Conservation (phyloP, 148 eudicot species). For the Cornus kousa region DNA sequence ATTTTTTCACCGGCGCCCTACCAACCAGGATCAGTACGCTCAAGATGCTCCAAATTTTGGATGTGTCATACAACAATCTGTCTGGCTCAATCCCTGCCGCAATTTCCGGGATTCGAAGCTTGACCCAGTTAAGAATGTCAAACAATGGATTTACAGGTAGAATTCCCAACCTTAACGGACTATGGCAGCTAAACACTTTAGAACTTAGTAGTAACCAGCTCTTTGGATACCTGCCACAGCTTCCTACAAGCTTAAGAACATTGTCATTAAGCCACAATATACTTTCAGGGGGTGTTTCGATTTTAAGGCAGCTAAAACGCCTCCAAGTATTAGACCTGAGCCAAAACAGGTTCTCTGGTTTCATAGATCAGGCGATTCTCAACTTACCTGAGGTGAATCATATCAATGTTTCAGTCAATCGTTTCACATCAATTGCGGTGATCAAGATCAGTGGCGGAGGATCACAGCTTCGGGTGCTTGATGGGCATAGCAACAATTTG, state of each 20-base stretch:
- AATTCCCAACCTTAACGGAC: slow-evolving; percentile 48
- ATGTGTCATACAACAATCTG: slow-evolving; percentile 50
- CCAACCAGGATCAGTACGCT: slow-evolving; percentile 35
- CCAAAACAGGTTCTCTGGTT: slow-evolving; percentile 56
- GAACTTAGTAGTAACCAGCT: slow-evolving; percentile 59
- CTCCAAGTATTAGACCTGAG: slow-evolving; percentile 48
- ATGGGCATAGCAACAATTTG: slow-evolving; percentile 50
- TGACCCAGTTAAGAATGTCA: slow-evolving; percentile 38
- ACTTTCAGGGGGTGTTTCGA: slow-evolving; percentile 53
- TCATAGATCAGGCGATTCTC: slow-evolving; percentile 37
- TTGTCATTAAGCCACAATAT: slow-evolving; percentile 43
- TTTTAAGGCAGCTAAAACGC: slow-evolving; percentile 30
- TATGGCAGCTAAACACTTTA: slow-evolving; percentile 60
- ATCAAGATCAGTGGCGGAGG: slow-evolving; percentile 23
- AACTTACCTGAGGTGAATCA: slow-evolving; percentile 39
- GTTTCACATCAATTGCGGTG: slow-evolving; percentile 51
- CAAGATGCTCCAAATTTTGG: slow-evolving; percentile 41
- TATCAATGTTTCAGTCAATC: slow-evolving; percentile 51
- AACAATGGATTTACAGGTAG: slow-evolving; percentile 51
- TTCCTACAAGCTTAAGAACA: slow-evolving; percentile 43
- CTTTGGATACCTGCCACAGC: slow-evolving; percentile 48
- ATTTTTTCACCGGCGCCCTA: slow-evolving; percentile 55
- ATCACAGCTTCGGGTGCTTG: slow-evolving; percentile 42
- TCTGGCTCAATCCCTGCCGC: slow-evolving; percentile 52
- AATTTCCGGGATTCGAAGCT: slow-evolving; percentile 34